Evolutionary conservation across 345 rosid genomes (phyloP).

Genomic region (Noccaea bulbosa): DNA sequence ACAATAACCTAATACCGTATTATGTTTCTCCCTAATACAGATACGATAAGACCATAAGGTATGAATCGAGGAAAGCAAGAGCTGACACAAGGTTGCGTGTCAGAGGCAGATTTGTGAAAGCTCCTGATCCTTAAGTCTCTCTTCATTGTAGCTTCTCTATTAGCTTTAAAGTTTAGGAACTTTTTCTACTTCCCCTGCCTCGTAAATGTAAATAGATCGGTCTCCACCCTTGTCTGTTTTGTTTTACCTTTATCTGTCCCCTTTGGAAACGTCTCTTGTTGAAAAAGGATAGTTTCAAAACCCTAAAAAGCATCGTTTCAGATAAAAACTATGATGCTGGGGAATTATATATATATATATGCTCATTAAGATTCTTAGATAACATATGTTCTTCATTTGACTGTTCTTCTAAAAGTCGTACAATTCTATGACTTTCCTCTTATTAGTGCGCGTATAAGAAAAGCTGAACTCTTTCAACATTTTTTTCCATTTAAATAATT

Average conservation of each 20-base stretch:
- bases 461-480: background rate
- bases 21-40: slow-evolving; percentile 42
- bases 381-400: background rate
- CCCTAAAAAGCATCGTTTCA: too few species aligned
- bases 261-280: slow-evolving; percentile 15
- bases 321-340: too few species aligned
- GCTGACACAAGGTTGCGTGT: slow-evolving; percentile 94
- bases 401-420: background rate
- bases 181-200: background rate
- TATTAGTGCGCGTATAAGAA: background rate
- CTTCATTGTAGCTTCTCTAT: slow-evolving; percentile 9
- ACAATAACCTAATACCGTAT: background rate
- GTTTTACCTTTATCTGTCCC: background rate
- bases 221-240: slow-evolving; percentile 3
- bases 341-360: too few species aligned
- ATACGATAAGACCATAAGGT: slow-evolving; percentile 88
- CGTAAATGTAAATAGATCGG: slow-evolving; percentile 23
- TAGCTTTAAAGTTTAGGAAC: slow-evolving; percentile 30
- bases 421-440: background rate
- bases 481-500: background rate
- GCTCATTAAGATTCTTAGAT: too few species aligned
- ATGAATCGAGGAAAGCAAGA: slow-evolving; percentile 94
- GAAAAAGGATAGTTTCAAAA: slow-evolving; percentile 9
- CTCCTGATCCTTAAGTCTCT: slow-evolving; percentile 46
- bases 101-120: slow-evolving; percentile 93